A percentile compares a stretch with the other conserved stretches of the same genome.
These are phyloP conservation scores for Atractiella rhizophila DNA, from an alignment of 768 basidiomycete species.

Conservation along the genomic window DNA sequence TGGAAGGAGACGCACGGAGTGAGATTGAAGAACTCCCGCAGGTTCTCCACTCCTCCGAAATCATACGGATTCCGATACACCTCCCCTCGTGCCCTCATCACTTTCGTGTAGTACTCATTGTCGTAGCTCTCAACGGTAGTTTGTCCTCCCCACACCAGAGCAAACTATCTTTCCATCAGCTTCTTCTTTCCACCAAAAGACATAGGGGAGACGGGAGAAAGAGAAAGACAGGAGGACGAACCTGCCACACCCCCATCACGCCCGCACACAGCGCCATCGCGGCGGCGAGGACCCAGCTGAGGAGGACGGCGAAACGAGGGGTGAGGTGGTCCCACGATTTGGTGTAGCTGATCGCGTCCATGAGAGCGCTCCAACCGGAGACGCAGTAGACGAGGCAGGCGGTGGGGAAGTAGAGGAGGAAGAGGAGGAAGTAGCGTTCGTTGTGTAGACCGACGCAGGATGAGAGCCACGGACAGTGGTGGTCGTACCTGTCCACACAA, in stretches of 20 bases:
- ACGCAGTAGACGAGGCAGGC: conserved; percentile 36
- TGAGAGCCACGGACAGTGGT: too few species aligned
- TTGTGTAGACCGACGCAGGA: conserved; percentile 80
- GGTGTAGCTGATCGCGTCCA: conserved; percentile 29
- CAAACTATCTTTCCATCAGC: conserved; percentile 20
- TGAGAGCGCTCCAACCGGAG: conserved; percentile 41
- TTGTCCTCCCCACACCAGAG: conserved; percentile 45
- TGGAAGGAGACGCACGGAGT: conserved; percentile 40
- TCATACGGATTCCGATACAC: conserved; percentile 77
- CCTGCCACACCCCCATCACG: conserved; percentile 45
- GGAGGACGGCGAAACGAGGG: conserved; percentile 42
- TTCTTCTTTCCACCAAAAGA: neutral
- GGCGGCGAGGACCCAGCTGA: conserved; percentile 46
- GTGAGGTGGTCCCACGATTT: conserved; percentile 35
- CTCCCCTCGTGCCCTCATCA: too few species aligned
- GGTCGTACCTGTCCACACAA: too few species aligned
- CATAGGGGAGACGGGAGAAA: neutral
- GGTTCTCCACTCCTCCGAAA: conserved; percentile 46
- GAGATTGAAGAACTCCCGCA: conserved; percentile 66
- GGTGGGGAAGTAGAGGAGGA: conserved; percentile 73
- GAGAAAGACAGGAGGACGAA: conserved; percentile 17
- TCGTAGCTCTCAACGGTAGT: conserved; percentile 48
- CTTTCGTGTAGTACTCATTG: conserved; percentile 1
- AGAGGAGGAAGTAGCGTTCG: conserved; percentile 82
- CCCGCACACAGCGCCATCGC: conserved; percentile 52